phyloP scores from a whole-genome alignment of 352 stramenopile species.

The Thraustochytrium striatum region DNA sequence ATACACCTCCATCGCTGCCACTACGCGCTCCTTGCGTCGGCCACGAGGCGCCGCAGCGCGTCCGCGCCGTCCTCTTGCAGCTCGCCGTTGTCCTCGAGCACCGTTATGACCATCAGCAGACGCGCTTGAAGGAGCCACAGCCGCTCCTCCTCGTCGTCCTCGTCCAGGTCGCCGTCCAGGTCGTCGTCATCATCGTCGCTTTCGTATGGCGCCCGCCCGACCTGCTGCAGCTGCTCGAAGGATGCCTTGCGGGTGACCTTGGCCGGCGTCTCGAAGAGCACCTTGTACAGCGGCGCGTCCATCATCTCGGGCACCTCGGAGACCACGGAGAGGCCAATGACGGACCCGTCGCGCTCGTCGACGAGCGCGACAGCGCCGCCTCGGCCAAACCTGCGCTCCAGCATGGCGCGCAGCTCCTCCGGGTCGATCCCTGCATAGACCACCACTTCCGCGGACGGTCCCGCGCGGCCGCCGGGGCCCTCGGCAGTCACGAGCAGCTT shows the following conservation, averaged over 20 bases:
- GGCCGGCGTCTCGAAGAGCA: background rate
- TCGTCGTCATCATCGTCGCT: background rate
- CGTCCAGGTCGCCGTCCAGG: background rate
- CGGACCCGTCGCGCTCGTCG: background rate
- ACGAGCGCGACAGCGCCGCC: conserved; percentile 21
- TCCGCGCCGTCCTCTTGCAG: background rate
- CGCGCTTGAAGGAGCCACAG: conserved; percentile 25
- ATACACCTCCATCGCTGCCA: conserved; percentile 33
- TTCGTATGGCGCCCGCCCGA: background rate
- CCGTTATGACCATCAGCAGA: conserved; percentile 13
- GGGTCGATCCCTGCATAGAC: conserved; percentile 2
- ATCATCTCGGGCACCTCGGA: conserved; percentile 21
- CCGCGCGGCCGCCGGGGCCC: too few species aligned
- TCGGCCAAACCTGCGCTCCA: background rate
- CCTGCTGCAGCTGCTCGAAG: background rate
- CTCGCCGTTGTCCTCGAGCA: conserved; percentile 5
- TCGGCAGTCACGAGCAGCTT: too few species aligned
- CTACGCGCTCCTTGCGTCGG: conserved; percentile 14
- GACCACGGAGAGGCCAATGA: conserved; percentile 6
- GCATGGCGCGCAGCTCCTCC: background rate
- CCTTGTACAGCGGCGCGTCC: background rate
- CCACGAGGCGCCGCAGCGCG: background rate
- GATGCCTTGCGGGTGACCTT: background rate
- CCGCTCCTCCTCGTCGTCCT: background rate
- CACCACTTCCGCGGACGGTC: too few species aligned